Conservation (phyloP, 306 rosid species). For the Heteromeles arbutifolia region DNA sequence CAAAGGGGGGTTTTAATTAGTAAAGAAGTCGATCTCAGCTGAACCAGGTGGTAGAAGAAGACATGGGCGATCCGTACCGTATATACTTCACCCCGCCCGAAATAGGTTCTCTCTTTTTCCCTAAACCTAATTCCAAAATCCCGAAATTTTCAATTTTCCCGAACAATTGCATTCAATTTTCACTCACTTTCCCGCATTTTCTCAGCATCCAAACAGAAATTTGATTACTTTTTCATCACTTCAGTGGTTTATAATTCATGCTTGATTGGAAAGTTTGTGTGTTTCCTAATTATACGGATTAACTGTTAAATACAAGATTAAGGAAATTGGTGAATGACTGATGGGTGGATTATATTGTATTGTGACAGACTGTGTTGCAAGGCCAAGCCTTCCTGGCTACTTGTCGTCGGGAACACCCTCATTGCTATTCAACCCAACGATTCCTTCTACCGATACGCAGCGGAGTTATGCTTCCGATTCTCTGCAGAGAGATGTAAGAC, state of each 20-base stretch:
- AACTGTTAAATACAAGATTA: not conserved
- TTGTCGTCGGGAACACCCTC: constrained; percentile 41
- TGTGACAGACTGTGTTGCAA: constrained; percentile 30
- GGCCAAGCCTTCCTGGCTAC: constrained; percentile 40
- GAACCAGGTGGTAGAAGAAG: not conserved
- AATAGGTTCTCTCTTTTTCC: constrained; percentile 28
- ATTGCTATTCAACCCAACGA: constrained; percentile 24
- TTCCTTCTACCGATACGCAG: constrained; percentile 21
- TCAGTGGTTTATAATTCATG: not conserved
- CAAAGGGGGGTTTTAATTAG: not conserved
- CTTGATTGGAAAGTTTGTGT: not conserved
- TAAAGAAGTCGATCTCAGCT: not conserved
- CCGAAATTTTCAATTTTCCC: not conserved
- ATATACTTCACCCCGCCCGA: constrained; percentile 33
- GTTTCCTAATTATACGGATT: not conserved
- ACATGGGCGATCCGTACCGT: constrained; percentile 53
- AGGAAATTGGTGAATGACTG: not conserved
- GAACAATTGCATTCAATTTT: not conserved
- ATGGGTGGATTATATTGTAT: not conserved
- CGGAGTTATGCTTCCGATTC: constrained; percentile 36
- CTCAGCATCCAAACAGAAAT: not conserved
- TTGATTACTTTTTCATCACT: not conserved
- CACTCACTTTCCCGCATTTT: not conserved
- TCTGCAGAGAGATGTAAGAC: constrained; percentile 41
- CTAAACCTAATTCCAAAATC: not conserved